phyloP scores from a whole-genome alignment of 768 basidiomycete genomes.

The Guyanaporus albipodus region DNA sequence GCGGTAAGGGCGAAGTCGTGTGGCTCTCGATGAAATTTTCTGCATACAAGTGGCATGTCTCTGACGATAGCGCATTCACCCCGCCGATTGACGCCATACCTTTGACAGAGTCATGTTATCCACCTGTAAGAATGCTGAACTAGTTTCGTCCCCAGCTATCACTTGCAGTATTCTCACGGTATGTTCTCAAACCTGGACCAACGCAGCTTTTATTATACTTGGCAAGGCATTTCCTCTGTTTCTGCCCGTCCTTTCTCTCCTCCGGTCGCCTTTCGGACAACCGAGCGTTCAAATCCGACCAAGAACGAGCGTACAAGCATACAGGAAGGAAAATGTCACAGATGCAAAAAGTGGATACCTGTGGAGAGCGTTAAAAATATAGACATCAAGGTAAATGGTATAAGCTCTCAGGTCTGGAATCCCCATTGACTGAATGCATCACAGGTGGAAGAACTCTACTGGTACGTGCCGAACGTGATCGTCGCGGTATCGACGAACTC shows the following conservation, averaged over 20 bases:
- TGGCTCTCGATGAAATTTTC: slow-evolving; percentile 82
- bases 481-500: slow-evolving; percentile 2
- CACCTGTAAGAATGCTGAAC: slow-evolving; percentile 5
- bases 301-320: slow-evolving; percentile 59
- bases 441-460: slow-evolving; percentile 71
- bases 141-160: slow-evolving; percentile 50
- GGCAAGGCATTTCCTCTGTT: slow-evolving; percentile 62
- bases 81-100: slow-evolving; percentile 2
- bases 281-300: slow-evolving; percentile 41
- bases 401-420: neutral
- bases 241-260: slow-evolving; percentile 76
- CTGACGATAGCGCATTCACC: neutral
- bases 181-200: slow-evolving; percentile 11
- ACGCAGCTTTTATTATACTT: slow-evolving; percentile 1
- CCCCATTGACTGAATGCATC: neutral
- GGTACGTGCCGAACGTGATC: slow-evolving; percentile 44
- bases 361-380: slow-evolving; percentile 73
- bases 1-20: slow-evolving; percentile 57
- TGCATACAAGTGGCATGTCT: slow-evolving; percentile 72
- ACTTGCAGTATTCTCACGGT: slow-evolving; percentile 82
- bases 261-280: slow-evolving; percentile 56
- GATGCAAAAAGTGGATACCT: slow-evolving; percentile 67
- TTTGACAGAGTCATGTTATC: slow-evolving; percentile 17
- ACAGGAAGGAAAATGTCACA: slow-evolving; percentile 74
- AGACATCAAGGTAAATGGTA: slow-evolving; percentile 55